Percentiles rank a stretch among this genome's conserved stretches.
Conservation (phyloP, 108 stramenopile species). For the Skeletonema costatum region DNA sequence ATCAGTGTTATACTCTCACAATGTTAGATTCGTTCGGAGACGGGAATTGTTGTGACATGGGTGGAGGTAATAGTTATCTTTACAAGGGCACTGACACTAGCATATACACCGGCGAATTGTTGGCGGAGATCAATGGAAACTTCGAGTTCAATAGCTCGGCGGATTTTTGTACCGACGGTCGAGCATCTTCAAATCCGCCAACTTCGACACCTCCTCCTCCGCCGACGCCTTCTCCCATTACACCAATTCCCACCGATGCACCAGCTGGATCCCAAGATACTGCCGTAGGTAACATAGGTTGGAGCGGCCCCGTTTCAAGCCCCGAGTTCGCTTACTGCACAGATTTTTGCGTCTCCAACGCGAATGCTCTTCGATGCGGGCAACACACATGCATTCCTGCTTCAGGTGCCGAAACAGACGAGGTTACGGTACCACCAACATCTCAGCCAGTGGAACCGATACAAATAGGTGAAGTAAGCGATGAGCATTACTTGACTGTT, state of each 20-base stretch:
- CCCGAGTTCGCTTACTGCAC: constrained; percentile 38
- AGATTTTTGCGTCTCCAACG: constrained; percentile 24
- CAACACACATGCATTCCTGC: constrained; percentile 16
- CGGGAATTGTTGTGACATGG: constrained; percentile 43
- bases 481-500: constrained; percentile 24
- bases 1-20: constrained; percentile 33
- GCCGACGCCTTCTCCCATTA: background rate
- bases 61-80: constrained; percentile 25
- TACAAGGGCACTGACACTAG: constrained; percentile 36
- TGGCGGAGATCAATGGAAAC: constrained; percentile 35
- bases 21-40: constrained; percentile 43
- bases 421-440: background rate
- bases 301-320: constrained; percentile 34
- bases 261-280: background rate
- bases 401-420: constrained; percentile 8
- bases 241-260: background rate
- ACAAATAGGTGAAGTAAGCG: background rate
- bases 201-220: background rate
- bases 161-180: constrained; percentile 26
- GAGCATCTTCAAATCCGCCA: background rate
- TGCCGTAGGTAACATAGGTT: constrained; percentile 14
- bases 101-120: constrained; percentile 20
- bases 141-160: constrained; percentile 27
- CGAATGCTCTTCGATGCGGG: constrained; percentile 17
- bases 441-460: background rate